phyloP scores from a whole-genome alignment of 169 alveolate genomes.

The Cryptosporidium felis region DNA sequence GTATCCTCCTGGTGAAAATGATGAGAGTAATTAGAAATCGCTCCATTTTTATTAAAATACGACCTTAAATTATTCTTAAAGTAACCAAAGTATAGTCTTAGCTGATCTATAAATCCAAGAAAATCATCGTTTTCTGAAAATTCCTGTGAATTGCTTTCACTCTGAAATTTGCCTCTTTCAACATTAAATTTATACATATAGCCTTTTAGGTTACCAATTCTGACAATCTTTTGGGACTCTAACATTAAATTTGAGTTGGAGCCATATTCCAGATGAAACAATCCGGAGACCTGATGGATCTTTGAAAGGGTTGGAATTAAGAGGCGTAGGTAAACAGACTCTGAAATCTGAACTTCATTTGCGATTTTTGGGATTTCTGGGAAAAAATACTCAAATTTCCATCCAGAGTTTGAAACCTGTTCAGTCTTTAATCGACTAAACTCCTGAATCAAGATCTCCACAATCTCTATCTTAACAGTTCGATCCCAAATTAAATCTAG shows the following conservation, averaged over 20 bases:
- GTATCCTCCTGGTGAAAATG: no score
- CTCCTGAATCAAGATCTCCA: background rate
- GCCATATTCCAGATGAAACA: background rate
- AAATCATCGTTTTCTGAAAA: no score
- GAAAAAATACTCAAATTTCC: conserved; percentile 7
- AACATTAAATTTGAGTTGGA: background rate
- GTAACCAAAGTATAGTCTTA: background rate
- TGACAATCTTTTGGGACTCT: background rate
- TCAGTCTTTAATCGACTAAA: background rate
- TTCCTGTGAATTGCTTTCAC: no score
- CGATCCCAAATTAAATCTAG: conserved; percentile 63
- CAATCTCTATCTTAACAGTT: conserved; percentile 1
- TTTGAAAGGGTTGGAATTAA: conserved; percentile 33
- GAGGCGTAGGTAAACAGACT: conserved; percentile 33
- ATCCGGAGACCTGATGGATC: background rate
- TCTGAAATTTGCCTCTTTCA: background rate
- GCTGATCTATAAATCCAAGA: background rate
- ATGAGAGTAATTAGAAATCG: no score
- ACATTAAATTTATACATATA: background rate
- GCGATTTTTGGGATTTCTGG: conserved; percentile 43
- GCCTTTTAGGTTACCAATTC: conserved; percentile 19
- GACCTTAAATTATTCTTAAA: background rate
- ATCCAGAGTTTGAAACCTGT: background rate
- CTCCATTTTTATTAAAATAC: no score
- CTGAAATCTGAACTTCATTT: conserved; percentile 44